phyloP scores from a whole-genome alignment of 176 grass and related monocot genomes.

The Puccinellia tenuiflora region DNA sequence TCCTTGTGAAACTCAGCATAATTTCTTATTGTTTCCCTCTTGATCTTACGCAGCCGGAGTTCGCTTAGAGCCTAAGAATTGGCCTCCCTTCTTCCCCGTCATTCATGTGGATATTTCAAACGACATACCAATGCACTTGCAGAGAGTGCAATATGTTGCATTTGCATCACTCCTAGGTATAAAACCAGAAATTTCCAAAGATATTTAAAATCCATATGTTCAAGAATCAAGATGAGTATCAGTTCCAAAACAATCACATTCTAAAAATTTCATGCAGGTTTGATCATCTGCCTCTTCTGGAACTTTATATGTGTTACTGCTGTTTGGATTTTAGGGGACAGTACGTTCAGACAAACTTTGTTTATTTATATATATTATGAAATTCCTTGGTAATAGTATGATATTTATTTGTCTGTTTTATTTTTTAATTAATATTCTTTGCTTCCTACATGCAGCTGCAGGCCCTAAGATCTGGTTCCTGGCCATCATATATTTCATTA shows the following conservation, averaged over 20 bases:
- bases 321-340: constrained; percentile 34
- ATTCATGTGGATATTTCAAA: constrained; percentile 70
- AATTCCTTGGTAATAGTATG: neutral
- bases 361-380: neutral
- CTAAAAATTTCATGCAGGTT: constrained; percentile 31
- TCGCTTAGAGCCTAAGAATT: constrained; percentile 51
- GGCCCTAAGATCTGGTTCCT: constrained; percentile 73
- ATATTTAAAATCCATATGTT: neutral
- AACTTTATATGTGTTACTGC: constrained; percentile 53
- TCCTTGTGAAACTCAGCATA: neutral
- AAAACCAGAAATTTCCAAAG: neutral
- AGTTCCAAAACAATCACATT: neutral
- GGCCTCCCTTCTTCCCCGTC: constrained; percentile 65
- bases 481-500: constrained; percentile 72
- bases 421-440: neutral
- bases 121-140: constrained; percentile 65
- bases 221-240: neutral
- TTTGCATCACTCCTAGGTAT: constrained; percentile 73
- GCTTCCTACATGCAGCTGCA: constrained; percentile 41
- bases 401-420: neutral
- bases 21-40: neutral
- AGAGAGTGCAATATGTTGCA: constrained; percentile 57
- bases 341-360: constrained; percentile 11
- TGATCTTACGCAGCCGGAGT: constrained; percentile 43
- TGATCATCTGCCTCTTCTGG: constrained; percentile 60